Base-by-base conservation (phyloP, 106 monocot species). In the Phalaenopsis aphrodite region DNA sequence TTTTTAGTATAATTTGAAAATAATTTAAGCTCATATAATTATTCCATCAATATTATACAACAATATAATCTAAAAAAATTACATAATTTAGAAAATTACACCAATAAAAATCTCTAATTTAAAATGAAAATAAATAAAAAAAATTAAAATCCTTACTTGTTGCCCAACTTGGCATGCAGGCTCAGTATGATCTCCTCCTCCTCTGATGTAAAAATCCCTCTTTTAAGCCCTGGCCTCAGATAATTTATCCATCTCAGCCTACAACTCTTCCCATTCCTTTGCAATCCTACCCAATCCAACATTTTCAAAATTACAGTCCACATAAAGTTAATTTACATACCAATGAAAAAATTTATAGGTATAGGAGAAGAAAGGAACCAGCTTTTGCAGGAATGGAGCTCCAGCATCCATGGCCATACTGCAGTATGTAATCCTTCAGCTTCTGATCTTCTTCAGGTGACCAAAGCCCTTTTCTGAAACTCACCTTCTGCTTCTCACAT, bases 181-280 rank as follows among this genome's bases (percentile, higher is more conserved):
- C 21, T 76, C 43, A 85, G 49, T 11, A 90, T 68, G 14, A 49
- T 76, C 2, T 77, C 79, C 67, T 87, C 90, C 57, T 90, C 90
- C 77, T 83, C 79, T 5, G 38, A 8, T 19, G 90, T 79, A 68
- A 90, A 90, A 6, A 83, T 56, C 1, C 85, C 85, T 2, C 79
- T 87, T 79, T 87, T 90, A 1, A 90, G 83, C 55, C 87, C 90
- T n/a, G 87, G 87, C 77, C 84, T 84, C 79, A 87, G 77, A 82
- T 87, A 87, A 65, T 87, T 87, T 56, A 87, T 87, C 87, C 87
- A 87, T 55, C 87, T 79, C 23, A 87, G 64, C 11, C 87, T 84
- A 71, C 88, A 88, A 36, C 85, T 88, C 88, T 88, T 85, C 36
- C 88, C 88, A 83, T 75, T 84, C 75, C 79, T 75, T 17, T 84